Base-by-base conservation (phyloP, 495 filamentous ascomycete genomes). In the Neurospora sp. region DNA sequence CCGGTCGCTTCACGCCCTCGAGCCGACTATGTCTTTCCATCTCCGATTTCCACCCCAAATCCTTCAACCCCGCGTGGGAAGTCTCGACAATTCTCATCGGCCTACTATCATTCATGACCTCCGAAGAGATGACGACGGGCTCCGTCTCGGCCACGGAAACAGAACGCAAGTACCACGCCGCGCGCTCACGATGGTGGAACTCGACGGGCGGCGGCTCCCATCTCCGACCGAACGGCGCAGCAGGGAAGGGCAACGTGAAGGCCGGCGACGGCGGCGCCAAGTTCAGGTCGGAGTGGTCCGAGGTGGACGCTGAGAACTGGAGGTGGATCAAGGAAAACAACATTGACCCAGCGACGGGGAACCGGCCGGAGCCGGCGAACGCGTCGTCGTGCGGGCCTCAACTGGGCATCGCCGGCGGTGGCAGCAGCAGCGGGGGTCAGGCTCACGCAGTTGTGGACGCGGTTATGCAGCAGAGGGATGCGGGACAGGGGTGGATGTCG, bases 41-140 rank as follows among this genome's bases (percentile, higher is more conserved):
- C 77, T 93, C 89, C 74, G 96, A 99, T 80, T 99, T 98, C 83
- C 96, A 99, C 80, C 96, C 96, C 0, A 94, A 94, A 77, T 94
- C 92, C 46, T 99, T 99, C 87, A 99, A 99, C 79, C 96, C 96
- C 11, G 94, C 96, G n/a, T 99, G 96, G 96, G 94, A 97, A 76
- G 96, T 98, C 12, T 93, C 90, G 59, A 99, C 96, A 4, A 99
- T 99, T 76, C 85, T 99, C 22, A 97, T 97, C 73, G 96, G 96
- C 46, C 85, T 99, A 20, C 86, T 98, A 72, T 94, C 91, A 48
- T 99, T 99, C 81, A 99, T 99, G 96, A 98, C 95, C 4, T 93
- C 91, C 73, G 95, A 99, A 78, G 96, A 99, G 83, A 98, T 98
- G 94, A 99, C 96, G 1, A 98, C 96, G 1, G 96, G 96, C 5